A percentile compares a stretch with the other conserved stretches of the same genome.
phyloP scores from a whole-genome alignment of 768 basidiomycete genomes.

The Suillus paluster region DNA sequence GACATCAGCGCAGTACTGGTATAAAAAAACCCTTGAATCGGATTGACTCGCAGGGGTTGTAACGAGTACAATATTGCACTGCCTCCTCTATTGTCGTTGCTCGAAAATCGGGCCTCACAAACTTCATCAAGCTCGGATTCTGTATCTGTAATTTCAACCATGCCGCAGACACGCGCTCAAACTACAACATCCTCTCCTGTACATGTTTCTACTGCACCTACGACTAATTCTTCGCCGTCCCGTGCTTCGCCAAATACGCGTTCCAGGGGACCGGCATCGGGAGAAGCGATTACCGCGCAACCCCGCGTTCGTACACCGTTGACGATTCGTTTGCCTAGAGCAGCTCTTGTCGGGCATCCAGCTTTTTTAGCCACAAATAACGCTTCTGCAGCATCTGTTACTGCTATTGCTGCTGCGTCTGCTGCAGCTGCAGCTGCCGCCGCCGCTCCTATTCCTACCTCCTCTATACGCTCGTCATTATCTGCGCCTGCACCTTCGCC shows the following conservation, averaged over 20 bases:
- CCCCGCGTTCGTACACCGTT: not conserved
- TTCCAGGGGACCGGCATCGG: not conserved
- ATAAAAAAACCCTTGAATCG: not conserved
- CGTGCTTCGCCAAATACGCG: not conserved
- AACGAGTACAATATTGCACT: not conserved
- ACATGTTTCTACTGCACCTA: not conserved
- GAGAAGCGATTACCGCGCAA: not conserved
- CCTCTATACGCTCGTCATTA: not conserved
- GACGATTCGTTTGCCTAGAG: conserved; percentile 3
- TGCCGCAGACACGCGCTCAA: conserved; percentile 1
- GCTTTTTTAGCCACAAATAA: not conserved
- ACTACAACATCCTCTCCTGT: not conserved
- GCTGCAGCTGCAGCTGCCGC: not conserved
- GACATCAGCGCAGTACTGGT: not conserved
- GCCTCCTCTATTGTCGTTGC: not conserved
- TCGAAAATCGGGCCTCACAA: not conserved
- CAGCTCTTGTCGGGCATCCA: not conserved
- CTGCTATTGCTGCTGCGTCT: too few species aligned
- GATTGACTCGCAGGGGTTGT: not conserved
- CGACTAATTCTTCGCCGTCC: not conserved
- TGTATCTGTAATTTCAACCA: not conserved
- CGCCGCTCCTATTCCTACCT: not conserved
- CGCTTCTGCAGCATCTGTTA: not conserved
- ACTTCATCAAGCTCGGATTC: not conserved
- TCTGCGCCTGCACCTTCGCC: not conserved